Conservation (phyloP, 257 asterid genomes). For the Penstemon eatonii region DNA sequence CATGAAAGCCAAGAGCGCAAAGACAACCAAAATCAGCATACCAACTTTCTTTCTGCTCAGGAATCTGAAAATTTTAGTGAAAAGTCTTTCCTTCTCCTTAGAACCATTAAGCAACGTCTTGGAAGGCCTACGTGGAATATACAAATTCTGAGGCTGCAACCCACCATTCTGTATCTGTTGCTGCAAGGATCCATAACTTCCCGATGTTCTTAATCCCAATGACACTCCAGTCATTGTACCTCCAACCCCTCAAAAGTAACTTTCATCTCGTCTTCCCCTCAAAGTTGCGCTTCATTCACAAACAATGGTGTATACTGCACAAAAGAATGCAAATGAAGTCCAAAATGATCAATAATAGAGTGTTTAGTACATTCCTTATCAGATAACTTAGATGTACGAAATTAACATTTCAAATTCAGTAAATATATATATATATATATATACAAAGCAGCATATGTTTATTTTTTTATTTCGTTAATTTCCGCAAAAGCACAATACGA, state of each 20-base stretch:
- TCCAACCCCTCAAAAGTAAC: slow-evolving; percentile 50
- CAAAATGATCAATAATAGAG: slow-evolving; percentile 28
- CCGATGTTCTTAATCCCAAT: slow-evolving; percentile 68
- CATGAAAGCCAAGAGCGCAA: slow-evolving; percentile 60
- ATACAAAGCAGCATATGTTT: background rate
- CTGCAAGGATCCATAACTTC: slow-evolving; percentile 78
- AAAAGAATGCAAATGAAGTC: slow-evolving; percentile 23
- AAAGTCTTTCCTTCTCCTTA: slow-evolving; percentile 70
- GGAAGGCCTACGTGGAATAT: slow-evolving; percentile 57
- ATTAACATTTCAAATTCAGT: slow-evolving; percentile 16
- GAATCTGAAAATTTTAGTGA: slow-evolving; percentile 51
- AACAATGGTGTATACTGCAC: slow-evolving; percentile 26
- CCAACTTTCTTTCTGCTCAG: slow-evolving; percentile 67
- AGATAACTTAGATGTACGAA: background rate
- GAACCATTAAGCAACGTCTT: slow-evolving; percentile 53
- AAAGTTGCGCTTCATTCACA: slow-evolving; percentile 54
- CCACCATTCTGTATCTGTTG: slow-evolving; percentile 72
- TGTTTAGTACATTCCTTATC: slow-evolving; percentile 1
- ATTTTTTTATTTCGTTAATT: background rate
- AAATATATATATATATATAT: background rate
- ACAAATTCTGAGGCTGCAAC: slow-evolving; percentile 40
- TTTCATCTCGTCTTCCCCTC: slow-evolving; percentile 71
- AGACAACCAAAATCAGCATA: slow-evolving; percentile 66
- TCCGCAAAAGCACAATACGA: background rate
- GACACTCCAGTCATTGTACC: slow-evolving; percentile 89